A percentile compares a stretch with the other conserved stretches of the same genome.
Conservation (phyloP, 2,329 filamentous ascomycete species). For the Sclerotinia subarctica region DNA sequence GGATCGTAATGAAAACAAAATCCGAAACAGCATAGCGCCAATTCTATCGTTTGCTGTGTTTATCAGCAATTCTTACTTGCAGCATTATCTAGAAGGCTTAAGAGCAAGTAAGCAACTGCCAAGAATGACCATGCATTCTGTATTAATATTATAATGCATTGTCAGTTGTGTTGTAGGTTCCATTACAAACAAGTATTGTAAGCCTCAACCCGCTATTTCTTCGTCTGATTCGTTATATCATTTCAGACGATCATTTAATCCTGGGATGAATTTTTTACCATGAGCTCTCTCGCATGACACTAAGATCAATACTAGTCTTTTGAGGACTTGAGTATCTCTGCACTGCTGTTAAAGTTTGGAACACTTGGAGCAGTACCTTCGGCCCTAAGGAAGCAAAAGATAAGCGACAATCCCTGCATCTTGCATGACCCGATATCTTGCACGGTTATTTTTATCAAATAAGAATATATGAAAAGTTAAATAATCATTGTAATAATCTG, state of each 20-base stretch:
- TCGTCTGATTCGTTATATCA: neutral
- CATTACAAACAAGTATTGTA: neutral
- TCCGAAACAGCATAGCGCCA: neutral
- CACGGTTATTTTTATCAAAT: no score
- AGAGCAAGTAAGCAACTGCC: no score
- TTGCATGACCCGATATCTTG: no score
- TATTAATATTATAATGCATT: neutral
- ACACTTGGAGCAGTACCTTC: no score
- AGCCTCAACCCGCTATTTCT: neutral
- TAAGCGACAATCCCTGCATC: no score
- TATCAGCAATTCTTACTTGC: neutral
- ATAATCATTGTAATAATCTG: no score
- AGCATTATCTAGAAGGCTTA: neutral
- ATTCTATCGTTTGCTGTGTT: neutral
- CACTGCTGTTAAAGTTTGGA: no score
- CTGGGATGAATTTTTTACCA: neutral
- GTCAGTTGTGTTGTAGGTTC: neutral
- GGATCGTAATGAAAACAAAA: neutral
- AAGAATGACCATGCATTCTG: neutral
- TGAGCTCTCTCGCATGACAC: no score
- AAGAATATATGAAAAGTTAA: no score
- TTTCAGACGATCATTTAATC: neutral
- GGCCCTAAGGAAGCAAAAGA: no score
- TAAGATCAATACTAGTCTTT: no score
- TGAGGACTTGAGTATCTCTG: no score